Conservation (phyloP, 345 rosid genomes). For the Alliaria petiolata region DNA sequence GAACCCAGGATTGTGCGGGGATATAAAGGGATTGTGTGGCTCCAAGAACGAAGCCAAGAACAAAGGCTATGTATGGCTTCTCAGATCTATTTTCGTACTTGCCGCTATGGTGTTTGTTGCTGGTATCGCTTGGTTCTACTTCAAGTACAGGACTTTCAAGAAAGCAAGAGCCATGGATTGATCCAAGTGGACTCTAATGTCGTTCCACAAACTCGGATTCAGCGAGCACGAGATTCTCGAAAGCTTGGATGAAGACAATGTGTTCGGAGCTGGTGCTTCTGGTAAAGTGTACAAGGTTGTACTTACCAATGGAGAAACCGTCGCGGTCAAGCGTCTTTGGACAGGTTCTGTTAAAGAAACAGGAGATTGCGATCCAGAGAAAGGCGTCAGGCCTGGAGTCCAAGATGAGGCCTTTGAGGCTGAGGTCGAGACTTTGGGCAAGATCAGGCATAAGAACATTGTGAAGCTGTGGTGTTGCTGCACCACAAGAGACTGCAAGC, state of each 20-base stretch:
- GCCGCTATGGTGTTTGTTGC: slow-evolving; percentile 61
- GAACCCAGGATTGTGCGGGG: slow-evolving; percentile 82
- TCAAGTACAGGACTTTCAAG: slow-evolving; percentile 69
- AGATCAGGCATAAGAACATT: slow-evolving; percentile 97
- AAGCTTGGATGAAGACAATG: slow-evolving; percentile 86
- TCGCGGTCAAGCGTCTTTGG: slow-evolving; percentile 96
- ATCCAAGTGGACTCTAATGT: slow-evolving; percentile 93
- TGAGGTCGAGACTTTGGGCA: slow-evolving; percentile 86
- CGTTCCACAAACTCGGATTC: slow-evolving; percentile 91
- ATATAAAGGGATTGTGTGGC: slow-evolving; percentile 59
- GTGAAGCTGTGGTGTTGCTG: slow-evolving; percentile 98
- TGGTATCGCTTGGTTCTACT: slow-evolving; percentile 78
- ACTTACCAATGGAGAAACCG: slow-evolving; percentile 72
- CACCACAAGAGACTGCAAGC: slow-evolving; percentile 79
- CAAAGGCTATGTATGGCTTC: slow-evolving; percentile 67
- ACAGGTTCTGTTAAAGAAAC: slow-evolving; percentile 49
- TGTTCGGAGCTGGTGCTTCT: slow-evolving; percentile 82
- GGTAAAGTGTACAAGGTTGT: slow-evolving; percentile 96
- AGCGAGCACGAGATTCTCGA: slow-evolving; percentile 86
- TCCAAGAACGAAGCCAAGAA: slow-evolving; percentile 43
- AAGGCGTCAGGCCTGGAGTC: slow-evolving; percentile 43
- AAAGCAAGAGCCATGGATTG: slow-evolving; percentile 61
- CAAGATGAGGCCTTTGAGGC: slow-evolving; percentile 79
- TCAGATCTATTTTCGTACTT: slow-evolving; percentile 64
- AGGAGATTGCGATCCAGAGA: slow-evolving; percentile 54